Conservation (phyloP, 2,329 filamentous ascomycete genomes). For the Aspergillus vadensis region DNA sequence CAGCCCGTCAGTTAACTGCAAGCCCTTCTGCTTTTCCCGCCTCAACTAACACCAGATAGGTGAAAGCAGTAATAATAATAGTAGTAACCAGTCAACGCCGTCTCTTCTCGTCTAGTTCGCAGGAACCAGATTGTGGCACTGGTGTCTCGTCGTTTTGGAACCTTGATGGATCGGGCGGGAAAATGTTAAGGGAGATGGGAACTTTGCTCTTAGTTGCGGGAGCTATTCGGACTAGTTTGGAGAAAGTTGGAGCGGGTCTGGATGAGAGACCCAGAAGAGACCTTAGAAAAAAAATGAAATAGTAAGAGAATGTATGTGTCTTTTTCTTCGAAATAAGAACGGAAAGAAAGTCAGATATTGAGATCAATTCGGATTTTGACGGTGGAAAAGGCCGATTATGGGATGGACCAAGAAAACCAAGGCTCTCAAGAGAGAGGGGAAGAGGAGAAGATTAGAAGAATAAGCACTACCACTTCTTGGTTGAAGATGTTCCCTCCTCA, state of each 20-base stretch:
- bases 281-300: background rate
- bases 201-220: constrained; percentile 17
- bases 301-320: too few species aligned
- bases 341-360: too few species aligned
- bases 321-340: too few species aligned
- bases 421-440: too few species aligned
- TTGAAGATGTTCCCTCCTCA: background rate
- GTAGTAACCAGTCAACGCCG: background rate
- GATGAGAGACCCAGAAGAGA: constrained; percentile 1
- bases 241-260: constrained; percentile 10
- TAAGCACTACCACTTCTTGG: background rate
- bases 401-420: too few species aligned
- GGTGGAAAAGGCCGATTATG: too few species aligned
- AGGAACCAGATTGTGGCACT: background rate
- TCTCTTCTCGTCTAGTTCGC: background rate
- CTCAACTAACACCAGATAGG: background rate
- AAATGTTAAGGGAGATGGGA: constrained; percentile 6
- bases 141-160: background rate
- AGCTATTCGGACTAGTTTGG: constrained; percentile 15
- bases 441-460: too few species aligned
- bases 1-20: too few species aligned
- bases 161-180: constrained; percentile 14
- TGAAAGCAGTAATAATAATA: background rate
- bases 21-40: too few species aligned
- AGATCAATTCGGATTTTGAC: too few species aligned